Base-by-base conservation (phyloP, 2,329 filamentous ascomycete genomes). In the Nannizzia gypsea region DNA sequence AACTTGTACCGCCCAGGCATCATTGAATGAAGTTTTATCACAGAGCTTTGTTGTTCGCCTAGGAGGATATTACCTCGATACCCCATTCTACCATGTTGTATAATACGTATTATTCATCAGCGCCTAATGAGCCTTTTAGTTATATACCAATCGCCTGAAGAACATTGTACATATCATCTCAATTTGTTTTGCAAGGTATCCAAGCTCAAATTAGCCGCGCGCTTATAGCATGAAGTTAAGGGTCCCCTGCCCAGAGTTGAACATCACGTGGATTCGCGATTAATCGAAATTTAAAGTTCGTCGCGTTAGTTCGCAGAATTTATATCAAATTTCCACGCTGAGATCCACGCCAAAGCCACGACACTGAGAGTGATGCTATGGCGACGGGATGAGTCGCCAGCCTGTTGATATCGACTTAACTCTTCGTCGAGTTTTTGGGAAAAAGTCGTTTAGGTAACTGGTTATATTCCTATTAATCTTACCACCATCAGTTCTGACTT, bases 391-490 rank as follows among this genome's bases (percentile, higher is more conserved):
- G 15, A 64, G 65, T 55, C 67, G 66, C 59, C 68, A 67, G 50
- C 72, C 66, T 58, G 67, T 76, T 58, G 87, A 91, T 70, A 80
- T 90, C 62, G 86, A 88, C 64, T 90, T 89, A 69, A 89, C 87
- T 4, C 76, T 91, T 34, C 81, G 84, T 55, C 80, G 82, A 22
- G 86, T 89, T 57, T 92, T 92, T 73, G 81, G 83, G 62, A 91
- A 90, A 70, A 73, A 79, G 11, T 76, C 80, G n/a, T 91, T 92
- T 69, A 82, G 88, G 85, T 89, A 69, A 59, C 8, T 22, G 11
- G n/a, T 8, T 50, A 42, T n/a, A n/a, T n/a, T n/a, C n/a, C n/a
- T 58, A n/a, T 24, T 42, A 13, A n/a, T n/a, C n/a, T n/a, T n/a
- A 26, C 20, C 8, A 28, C 15, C 17, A 31, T 22, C 46, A 8